Conservation (phyloP, 768 basidiomycete genomes). For the Phylloporus sp. region DNA sequence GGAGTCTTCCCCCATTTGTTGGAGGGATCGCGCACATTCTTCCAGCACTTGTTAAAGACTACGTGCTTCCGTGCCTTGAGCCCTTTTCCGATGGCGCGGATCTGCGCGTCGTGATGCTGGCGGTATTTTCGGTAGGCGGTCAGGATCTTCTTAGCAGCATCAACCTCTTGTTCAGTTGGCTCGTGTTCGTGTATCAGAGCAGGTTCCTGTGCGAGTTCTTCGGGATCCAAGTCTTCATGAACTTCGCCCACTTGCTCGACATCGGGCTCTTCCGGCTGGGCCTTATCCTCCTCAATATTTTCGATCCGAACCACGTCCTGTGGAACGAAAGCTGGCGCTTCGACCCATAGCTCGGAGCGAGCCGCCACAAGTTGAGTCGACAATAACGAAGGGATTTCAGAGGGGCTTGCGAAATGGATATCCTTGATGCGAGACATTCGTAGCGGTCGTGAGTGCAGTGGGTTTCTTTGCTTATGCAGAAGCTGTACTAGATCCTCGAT, state of each 20-base stretch:
- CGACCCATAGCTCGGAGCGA: conserved; percentile 12
- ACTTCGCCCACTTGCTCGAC: background rate
- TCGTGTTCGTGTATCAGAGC: conserved; percentile 13
- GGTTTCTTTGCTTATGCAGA: conserved; percentile 14
- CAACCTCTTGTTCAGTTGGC: conserved; percentile 25
- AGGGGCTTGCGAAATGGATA: conserved; percentile 28
- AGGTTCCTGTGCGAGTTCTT: conserved; percentile 13
- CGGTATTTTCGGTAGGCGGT: conserved; percentile 10
- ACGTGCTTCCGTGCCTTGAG: conserved; percentile 17
- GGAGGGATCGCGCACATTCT: conserved; percentile 23
- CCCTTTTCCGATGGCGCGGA: conserved; percentile 12
- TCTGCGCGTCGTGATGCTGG: background rate
- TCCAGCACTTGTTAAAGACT: conserved; percentile 29
- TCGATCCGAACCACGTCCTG: background rate
- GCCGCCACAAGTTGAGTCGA: conserved; percentile 11
- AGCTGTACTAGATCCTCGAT: conserved; percentile 24
- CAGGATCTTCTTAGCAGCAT: conserved; percentile 24
- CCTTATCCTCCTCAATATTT: background rate
- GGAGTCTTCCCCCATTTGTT: conserved; percentile 24
- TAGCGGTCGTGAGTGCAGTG: background rate
- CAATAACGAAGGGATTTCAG: conserved; percentile 31
- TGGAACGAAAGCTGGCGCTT: conserved; percentile 19
- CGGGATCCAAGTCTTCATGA: conserved; percentile 14
- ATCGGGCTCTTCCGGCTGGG: background rate
- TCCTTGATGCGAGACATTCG: conserved; percentile 23